Base-by-base conservation (phyloP, 2,329 filamentous ascomycete genomes). In the Ascochyta lentis region DNA sequence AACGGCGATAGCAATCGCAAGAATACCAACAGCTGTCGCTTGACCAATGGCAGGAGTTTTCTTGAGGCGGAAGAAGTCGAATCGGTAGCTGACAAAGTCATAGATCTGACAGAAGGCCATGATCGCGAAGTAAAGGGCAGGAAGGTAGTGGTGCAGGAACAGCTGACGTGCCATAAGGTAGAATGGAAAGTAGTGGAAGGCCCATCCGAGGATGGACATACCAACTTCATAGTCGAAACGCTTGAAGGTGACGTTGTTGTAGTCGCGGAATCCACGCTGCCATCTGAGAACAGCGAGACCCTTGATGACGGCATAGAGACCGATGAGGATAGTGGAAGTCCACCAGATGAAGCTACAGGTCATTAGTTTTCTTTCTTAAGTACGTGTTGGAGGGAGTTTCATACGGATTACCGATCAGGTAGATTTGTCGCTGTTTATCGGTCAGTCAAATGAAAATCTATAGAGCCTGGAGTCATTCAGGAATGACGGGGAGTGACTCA, bases 111-210 rank as follows among this genome's bases (percentile, higher is more conserved):
- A 95, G 53, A 97, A 84, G 8, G 90, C 88, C 64, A 98, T 88
- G 69, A 99, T 87, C 60, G 90, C 92, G 74, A 99, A 99, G 80
- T 96, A 96, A 13, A 99, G 85, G 2, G 95, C 95, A 0, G 95
- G 95, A 78, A 99, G 95, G 78, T 99, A 99, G 80, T 99, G 95
- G 77, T 99, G 95, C 59, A 99, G 83, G 84, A 99, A 99, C 33
- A 99, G 87, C 79, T 99, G 95, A 67, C 95, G 92, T 74, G 95
- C 88, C 95, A 99, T 98, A 54, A 99, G 85, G 81, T 88, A 99
- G 81, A 99, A 99, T 10, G 95, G 95, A 83, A 99, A 98, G 81
- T 97, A 99, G 79, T 99, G 95, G 77, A 99, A 89, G 43, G 91
- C 92, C 95, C 95, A 99, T 65, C 90, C 95, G 8, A 99, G 85